These are phyloP conservation scores for Pezicula rhizophila DNA, from an alignment of 2,329 filamentous ascomycete genomes.

Conservation along the genomic window DNA sequence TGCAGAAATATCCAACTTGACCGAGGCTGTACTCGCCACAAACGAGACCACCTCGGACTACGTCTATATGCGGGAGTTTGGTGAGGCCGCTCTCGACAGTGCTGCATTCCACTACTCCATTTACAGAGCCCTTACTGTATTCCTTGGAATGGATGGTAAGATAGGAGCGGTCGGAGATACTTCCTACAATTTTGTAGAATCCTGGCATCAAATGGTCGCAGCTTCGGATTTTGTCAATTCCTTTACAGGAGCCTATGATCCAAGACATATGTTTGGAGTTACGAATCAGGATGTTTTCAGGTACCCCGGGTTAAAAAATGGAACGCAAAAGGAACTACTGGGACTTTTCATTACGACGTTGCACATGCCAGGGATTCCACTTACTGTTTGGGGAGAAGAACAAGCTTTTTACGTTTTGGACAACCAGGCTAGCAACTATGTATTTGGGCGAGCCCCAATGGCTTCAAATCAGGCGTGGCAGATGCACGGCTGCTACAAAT, in stretches of 20 bases:
- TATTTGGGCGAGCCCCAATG: conserved; percentile 59
- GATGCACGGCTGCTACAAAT: conserved; percentile 55
- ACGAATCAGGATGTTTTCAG: conserved; percentile 59
- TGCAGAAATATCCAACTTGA: conserved; percentile 28
- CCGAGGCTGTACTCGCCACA: conserved; percentile 2
- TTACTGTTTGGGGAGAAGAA: conserved; percentile 58
- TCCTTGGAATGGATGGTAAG: conserved; percentile 51
- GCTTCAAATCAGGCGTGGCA: conserved; percentile 56
- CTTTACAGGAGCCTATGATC: conserved; percentile 54
- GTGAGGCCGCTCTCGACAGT: conserved; percentile 48
- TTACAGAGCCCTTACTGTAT: conserved; percentile 55
- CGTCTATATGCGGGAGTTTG: conserved; percentile 38
- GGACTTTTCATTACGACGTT: conserved; percentile 53
- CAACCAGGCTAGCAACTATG: conserved; percentile 57
- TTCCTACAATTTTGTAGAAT: conserved; percentile 42
- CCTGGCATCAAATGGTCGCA: conserved; percentile 48
- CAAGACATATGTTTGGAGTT: conserved; percentile 56
- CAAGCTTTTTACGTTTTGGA: conserved; percentile 59
- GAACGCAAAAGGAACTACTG: conserved; percentile 49
- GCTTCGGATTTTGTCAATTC: conserved; percentile 55
- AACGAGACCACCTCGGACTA: not conserved
- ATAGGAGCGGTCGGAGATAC: conserved; percentile 30
- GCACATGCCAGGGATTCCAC: conserved; percentile 53
- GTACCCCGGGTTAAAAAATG: conserved; percentile 53
- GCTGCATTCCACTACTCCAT: conserved; percentile 58